phyloP scores from a whole-genome alignment of 2,329 filamentous ascomycete species.

The Orbilia quercus region DNA sequence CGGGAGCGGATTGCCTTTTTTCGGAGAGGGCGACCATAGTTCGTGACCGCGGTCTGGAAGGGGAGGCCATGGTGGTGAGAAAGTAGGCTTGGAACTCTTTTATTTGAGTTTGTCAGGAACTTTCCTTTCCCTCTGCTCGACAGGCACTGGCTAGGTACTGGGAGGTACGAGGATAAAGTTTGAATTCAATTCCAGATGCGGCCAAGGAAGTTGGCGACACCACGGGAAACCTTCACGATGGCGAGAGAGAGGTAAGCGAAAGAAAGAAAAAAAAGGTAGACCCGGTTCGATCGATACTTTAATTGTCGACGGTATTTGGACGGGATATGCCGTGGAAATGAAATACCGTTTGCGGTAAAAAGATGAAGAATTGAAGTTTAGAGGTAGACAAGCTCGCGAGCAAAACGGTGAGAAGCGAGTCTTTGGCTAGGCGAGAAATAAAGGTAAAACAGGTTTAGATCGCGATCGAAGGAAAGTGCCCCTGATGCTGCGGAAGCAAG shows the following conservation, averaged over 20 bases:
- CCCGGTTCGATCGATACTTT: slow-evolving; percentile 16
- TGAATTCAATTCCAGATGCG: slow-evolving; percentile 47
- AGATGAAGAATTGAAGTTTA: background rate
- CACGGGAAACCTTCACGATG: slow-evolving; percentile 37
- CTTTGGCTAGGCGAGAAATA: slow-evolving; percentile 25
- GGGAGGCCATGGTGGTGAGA: slow-evolving; percentile 24
- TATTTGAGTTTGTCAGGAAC: slow-evolving; percentile 30
- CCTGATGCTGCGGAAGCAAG: background rate
- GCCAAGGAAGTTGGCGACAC: slow-evolving; percentile 19
- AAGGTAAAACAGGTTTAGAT: slow-evolving; percentile 11
- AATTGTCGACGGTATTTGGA: background rate
- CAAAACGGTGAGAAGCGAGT: slow-evolving; percentile 20
- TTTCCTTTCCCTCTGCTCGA: slow-evolving; percentile 6
- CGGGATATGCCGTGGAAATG: background rate
- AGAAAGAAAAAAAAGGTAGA: slow-evolving; percentile 22
- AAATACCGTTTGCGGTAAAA: slow-evolving; percentile 29
- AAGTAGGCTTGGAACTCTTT: background rate
- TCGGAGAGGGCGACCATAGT: slow-evolving; percentile 30
- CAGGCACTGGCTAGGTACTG: slow-evolving; percentile 8
- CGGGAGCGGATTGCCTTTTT: slow-evolving; percentile 26
- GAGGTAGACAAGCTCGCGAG: background rate
- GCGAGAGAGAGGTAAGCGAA: slow-evolving; percentile 11
- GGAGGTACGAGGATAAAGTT: background rate
- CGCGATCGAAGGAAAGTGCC: slow-evolving; percentile 1
- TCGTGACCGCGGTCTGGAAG: slow-evolving; percentile 40